Evolutionary conservation across 768 basidiomycete species (phyloP), one percentile per base, ranked within the genome.

Genomic region (Coprinopsis cinerea): DNA sequence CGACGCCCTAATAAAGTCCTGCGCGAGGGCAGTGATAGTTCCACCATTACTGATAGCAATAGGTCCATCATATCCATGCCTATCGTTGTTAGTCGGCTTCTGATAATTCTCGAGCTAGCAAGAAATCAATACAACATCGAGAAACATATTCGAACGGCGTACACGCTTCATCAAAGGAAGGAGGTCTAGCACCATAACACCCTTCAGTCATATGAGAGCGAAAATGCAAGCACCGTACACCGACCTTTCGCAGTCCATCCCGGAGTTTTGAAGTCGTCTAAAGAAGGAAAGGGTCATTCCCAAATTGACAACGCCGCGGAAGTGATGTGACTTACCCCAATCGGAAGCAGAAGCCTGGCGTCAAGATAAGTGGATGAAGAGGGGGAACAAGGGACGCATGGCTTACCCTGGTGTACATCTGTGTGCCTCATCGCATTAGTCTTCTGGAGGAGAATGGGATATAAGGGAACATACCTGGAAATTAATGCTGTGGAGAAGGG

Each of bases 41-140:
- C 83, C 82, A 55, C 84, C 83, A 53, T 85, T 83, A 55, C 77
- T 79, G 61, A 85, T 84, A 13, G 82, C 81, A 48, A 87, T 82
- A n/a, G 84, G 83, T 3, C 84, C 84, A 50, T 81, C 76, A 54
- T 84, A 84, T 35, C 83, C 84, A 61, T 85, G 83, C 2, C 75
- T 79, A 51, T 81, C 68, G 61, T 79, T 84, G 68, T 83, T 83
- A 22, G 62, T 64, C 1, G 84, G 82, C 66, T 84, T 84, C 72
- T 85, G 84, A 62, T 87, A 85, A 68, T 85, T 83, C 74, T 86
- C 83, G 48, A 85, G 68, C 76, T 82, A 55, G 10, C 39, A 47
- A 17, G 39, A n/a, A 20, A 10, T 39, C 36, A 13, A 26, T 25
- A 9, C 10, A 34, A 28, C 3, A 13, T 6, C 3, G 17, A 40